A percentile compares a stretch with the other conserved stretches of the same genome.
These are phyloP conservation scores for Chlorella sp. DNA, from an alignment of 139 green algal species.

Conservation along the genomic window DNA sequence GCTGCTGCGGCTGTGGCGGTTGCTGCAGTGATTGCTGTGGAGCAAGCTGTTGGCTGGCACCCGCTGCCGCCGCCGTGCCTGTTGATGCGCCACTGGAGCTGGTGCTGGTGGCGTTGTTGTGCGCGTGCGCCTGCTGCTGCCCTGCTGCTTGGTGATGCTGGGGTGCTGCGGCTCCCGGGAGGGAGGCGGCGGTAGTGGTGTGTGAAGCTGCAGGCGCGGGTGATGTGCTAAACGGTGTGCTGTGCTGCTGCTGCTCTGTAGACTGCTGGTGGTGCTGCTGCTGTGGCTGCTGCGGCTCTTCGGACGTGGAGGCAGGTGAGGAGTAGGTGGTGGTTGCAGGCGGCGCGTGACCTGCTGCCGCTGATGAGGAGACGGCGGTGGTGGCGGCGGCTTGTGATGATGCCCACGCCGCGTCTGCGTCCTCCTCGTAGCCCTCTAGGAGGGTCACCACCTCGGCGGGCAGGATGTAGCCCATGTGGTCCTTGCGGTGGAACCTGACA, in stretches of 20 bases:
- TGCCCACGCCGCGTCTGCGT: constrained; percentile 17
- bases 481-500: constrained; percentile 39
- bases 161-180: too few relatives aligned
- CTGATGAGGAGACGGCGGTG: not conserved
- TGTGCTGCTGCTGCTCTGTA: too few relatives aligned
- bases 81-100: not conserved
- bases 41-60: too few relatives aligned
- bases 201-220: too few relatives aligned
- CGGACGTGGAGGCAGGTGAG: not conserved
- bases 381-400: not conserved
- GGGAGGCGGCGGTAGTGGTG: not conserved
- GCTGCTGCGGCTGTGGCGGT: not conserved
- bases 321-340: too few relatives aligned
- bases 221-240: too few relatives aligned
- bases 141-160: too few relatives aligned
- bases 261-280: too few relatives aligned
- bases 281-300: not conserved
- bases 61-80: not conserved
- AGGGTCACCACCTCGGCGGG: constrained; percentile 42
- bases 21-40: not conserved
- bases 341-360: not conserved
- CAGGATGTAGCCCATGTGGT: constrained; percentile 49
- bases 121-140: not conserved
- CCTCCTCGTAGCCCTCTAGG: constrained; percentile 48
- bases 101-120: not conserved